Percentiles rank a stretch among this genome's conserved stretches.
phyloP scores from a whole-genome alignment of 2,329 filamentous ascomycete genomes.

The Blastomyces percursus region DNA sequence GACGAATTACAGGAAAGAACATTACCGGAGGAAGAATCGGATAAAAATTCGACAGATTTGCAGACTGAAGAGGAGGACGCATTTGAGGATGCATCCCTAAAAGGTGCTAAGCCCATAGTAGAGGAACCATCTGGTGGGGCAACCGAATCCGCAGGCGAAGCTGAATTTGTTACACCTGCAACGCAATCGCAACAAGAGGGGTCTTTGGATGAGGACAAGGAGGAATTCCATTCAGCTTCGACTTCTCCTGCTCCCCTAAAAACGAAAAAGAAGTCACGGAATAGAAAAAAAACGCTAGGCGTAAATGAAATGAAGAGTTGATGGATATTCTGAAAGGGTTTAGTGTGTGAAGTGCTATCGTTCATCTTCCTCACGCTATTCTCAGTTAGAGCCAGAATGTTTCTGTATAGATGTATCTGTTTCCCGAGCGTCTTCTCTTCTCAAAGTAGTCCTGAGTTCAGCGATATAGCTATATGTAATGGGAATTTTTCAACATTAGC shows the following conservation, averaged over 20 bases:
- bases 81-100: background rate
- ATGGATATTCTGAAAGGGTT: background rate
- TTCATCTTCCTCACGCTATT: background rate
- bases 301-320: background rate
- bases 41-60: background rate
- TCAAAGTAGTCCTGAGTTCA: background rate
- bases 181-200: background rate
- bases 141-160: background rate
- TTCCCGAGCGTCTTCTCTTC: background rate
- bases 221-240: conserved; percentile 34
- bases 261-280: background rate
- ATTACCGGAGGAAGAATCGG: background rate
- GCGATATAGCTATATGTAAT: background rate
- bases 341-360: background rate
- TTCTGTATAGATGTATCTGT: background rate
- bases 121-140: background rate
- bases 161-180: background rate
- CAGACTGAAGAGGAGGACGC: background rate
- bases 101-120: background rate
- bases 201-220: conserved; percentile 19
- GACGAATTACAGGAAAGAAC: background rate
- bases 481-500: background rate
- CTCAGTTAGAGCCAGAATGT: background rate
- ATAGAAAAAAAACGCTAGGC: background rate
- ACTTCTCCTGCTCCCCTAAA: conserved; percentile 14